A percentile compares a stretch with the other conserved stretches of the same genome.
Conservation (phyloP, 106 monocot species). For the Apostasia shenzhenica region DNA sequence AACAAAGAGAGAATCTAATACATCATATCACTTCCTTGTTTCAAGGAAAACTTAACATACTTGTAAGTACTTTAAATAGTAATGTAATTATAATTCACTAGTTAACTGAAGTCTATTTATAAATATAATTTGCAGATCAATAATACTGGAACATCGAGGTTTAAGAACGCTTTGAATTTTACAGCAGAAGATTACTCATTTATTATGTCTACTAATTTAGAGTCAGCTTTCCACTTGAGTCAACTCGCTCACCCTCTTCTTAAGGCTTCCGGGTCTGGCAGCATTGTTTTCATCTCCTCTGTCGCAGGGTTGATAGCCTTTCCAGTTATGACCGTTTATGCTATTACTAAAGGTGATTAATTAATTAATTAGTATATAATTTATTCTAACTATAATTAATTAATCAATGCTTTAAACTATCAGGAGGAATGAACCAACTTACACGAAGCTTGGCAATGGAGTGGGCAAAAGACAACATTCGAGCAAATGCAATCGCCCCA, state of each 20-base stretch:
- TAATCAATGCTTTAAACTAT: background rate
- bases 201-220: slow-evolving; percentile 18
- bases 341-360: slow-evolving; percentile 9
- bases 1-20: slow-evolving; percentile 42
- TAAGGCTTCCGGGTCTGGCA: slow-evolving; percentile 17
- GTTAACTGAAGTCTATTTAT: slow-evolving; percentile 11
- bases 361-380: background rate
- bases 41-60: slow-evolving; percentile 57
- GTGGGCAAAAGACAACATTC: slow-evolving; percentile 31
- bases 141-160: background rate
- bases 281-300: slow-evolving; percentile 20
- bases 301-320: background rate
- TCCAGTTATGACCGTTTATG: background rate
- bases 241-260: slow-evolving; percentile 18
- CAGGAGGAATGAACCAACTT: slow-evolving; percentile 40
- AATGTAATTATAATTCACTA: slow-evolving; percentile 12
- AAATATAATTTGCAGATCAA: slow-evolving; percentile 2
- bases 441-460: slow-evolving; percentile 29
- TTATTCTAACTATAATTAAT: background rate
- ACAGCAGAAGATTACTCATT: background rate
- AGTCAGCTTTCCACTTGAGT: slow-evolving; percentile 17
- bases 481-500: slow-evolving; percentile 34
- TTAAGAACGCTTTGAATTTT: background rate
- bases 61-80: slow-evolving; percentile 15
- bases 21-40: slow-evolving; percentile 24